Evolutionary conservation across 257 asterid species (phyloP), one percentile per base, ranked within the genome.

Genomic region (Nicotiana tabacum): DNA sequence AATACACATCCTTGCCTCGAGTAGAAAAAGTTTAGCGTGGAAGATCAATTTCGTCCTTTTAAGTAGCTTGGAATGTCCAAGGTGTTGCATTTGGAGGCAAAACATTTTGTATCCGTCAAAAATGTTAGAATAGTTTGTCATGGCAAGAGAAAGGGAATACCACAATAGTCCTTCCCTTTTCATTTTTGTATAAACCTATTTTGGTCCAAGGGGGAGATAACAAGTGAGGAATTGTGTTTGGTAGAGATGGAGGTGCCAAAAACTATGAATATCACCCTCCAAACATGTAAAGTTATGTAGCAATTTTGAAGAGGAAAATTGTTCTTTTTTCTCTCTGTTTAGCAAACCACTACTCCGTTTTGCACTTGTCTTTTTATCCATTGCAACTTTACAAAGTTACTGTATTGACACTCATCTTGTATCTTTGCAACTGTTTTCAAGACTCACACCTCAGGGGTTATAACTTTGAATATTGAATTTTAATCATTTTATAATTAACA

Each of bases 221-320:
- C 9, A 37, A 39, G 33, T 69, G 57, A 21, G 58, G 11, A 10
- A 21, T 17, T 39, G 32, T 39, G 33, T 39, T 70, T 70, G 60
- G 39, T 24, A 24, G 39, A 13, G 61, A 43, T n/a, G 11, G 79
- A 74, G 62, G 79, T 74, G 39, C 79, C 62, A 74, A 74, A 46
- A 48, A 46, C 7, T 48, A 74, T 74, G 79, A 74, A 74, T 24
- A 46, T 61, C n/a, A 48, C 62, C 79, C 79, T 46, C 61, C 79
- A 48, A 74, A 46, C 61, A 6, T 74, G 79, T 74, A 74, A 74
- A 74, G 60, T 24, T 3, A 7, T 74, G 79, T 74, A 74, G 48
- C 79, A 74, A 48, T 74, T 74, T 74, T 74, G 79, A 74, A 43
- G 79, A 24, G 79, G 4, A 46, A 72, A 48, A 24, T 48, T 72